Base-by-base conservation (phyloP, 352 stramenopile genomes). In the Halophytophthora polymorphica region DNA sequence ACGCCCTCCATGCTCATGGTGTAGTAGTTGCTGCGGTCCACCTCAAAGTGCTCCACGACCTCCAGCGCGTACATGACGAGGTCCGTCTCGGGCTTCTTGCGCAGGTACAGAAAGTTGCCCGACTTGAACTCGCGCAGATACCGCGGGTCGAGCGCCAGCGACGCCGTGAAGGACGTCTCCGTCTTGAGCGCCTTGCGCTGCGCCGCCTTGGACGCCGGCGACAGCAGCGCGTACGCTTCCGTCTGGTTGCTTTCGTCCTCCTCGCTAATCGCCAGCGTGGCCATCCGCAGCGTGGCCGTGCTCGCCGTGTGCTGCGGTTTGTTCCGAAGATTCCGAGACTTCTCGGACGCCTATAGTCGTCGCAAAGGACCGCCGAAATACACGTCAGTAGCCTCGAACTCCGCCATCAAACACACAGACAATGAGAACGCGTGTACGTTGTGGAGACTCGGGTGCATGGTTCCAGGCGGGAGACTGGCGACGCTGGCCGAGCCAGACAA, bases 1-100 rank as follows among this genome's bases (percentile, higher is more conserved):
- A 98, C 78, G 1, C 93, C 93, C 40, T 91, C 83, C 49, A 89
- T 75, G 50, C 86, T 97, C 64, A 98, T 89, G 12, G 93, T 98
- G 50, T 95, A 98, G 68, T 98, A 98, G 59, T 96, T 69, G 29
- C 53, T 58, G 0, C 75, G 77, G 49, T 96, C 84, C n/a, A 94
- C 80, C 28, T 88, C 69, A 34, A 79, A 89, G 41, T 94, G 84
- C 51, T 91, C 80, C 17, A 90, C 80, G 6, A 93, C 80, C 59
- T 93, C 71, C 14, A 93, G 70, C 21, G 79, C 78, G 50, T 93
- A 93, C 76, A 93, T 90, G 25, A 91, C 65, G 4, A 89, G 53
- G 50, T 90, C 80, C 10, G 73, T 69, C 47, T 88, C 61, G 11
- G 55, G 58, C 33, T 82, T 78, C 51, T 84, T 84, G 45, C 80